Conservation (phyloP, 2,329 filamentous ascomycete genomes). For the Podosphaera fusca region DNA sequence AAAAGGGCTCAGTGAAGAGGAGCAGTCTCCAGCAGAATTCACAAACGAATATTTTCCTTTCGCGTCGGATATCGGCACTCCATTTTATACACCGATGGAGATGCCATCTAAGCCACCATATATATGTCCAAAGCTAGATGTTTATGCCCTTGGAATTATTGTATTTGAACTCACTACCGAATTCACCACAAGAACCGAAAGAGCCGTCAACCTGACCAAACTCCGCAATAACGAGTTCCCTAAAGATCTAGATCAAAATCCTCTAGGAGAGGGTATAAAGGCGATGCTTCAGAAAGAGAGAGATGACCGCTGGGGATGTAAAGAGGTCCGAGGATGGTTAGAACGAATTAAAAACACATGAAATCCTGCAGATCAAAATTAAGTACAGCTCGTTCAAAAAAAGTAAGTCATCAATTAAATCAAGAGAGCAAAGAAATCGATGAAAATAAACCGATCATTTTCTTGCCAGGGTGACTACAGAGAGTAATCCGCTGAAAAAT, state of each 20-base stretch:
- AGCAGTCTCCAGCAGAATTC: conserved; percentile 6
- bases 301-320: conserved; percentile 3
- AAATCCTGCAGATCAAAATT: too few relatives aligned
- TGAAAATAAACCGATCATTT: too few relatives aligned
- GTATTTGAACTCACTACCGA: conserved; percentile 35
- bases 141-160: conserved; percentile 38
- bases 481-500: too few relatives aligned
- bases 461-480: too few relatives aligned
- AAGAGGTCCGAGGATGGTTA: conserved; percentile 3
- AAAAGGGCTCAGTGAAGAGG: background rate
- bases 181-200: conserved; percentile 27
- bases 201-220: conserved; percentile 16
- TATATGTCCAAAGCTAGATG: conserved; percentile 30
- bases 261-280: conserved; percentile 10
- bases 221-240: conserved; percentile 5
- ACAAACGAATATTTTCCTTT: background rate
- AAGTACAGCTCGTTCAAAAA: too few relatives aligned
- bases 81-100: conserved; percentile 29
- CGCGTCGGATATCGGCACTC: conserved; percentile 19
- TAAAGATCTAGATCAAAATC: conserved; percentile 8
- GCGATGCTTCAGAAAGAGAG: conserved; percentile 3
- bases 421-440: too few relatives aligned
- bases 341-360: background rate
- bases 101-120: conserved; percentile 3
- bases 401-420: too few relatives aligned